These are phyloP conservation scores for Apiotrichum laibachii DNA, from an alignment of 1,284 basidiomycete genomes.

Conservation along the genomic window DNA sequence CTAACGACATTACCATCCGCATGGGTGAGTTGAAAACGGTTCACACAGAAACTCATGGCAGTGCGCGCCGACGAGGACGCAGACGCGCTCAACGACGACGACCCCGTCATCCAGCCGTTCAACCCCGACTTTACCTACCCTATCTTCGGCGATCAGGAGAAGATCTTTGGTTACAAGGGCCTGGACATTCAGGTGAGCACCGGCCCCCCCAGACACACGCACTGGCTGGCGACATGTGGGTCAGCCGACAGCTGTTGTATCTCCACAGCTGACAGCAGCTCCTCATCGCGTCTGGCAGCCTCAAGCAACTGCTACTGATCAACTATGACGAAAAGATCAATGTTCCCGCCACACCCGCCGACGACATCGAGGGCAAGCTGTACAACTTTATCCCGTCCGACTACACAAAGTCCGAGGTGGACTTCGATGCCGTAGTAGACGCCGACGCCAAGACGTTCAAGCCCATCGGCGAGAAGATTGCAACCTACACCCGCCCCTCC, in stretches of 20 bases:
- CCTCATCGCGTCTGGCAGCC: conserved; percentile 80
- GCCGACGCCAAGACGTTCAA: conserved; percentile 69
- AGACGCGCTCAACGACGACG: conserved; percentile 59
- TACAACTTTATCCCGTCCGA: conserved; percentile 76
- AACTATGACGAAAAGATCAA: conserved; percentile 65
- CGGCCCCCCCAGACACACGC: neutral
- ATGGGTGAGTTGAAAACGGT: conserved; percentile 57
- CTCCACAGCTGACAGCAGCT: conserved; percentile 55
- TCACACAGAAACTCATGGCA: conserved; percentile 2
- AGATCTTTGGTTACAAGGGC: conserved; percentile 88
- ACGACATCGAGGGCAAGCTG: conserved; percentile 79
- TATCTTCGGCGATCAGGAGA: conserved; percentile 95
- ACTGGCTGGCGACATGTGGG: neutral
- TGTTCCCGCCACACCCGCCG: conserved; percentile 68
- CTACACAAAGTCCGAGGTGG: conserved; percentile 64
- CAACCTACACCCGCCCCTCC: conserved; percentile 64
- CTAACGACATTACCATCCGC: conserved; percentile 71
- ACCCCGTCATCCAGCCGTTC: conserved; percentile 62
- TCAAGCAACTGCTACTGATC: conserved; percentile 72
- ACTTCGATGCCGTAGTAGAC: conserved; percentile 68
- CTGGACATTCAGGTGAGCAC: conserved; percentile 73
- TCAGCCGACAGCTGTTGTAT: too few relatives aligned
- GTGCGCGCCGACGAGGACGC: conserved; percentile 64
- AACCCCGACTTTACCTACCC: conserved; percentile 85
- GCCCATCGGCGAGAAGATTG: conserved; percentile 72